These are phyloP conservation scores for Simmondsia chinensis DNA, from an alignment of 148 eudicot genomes.

Conservation along the genomic window DNA sequence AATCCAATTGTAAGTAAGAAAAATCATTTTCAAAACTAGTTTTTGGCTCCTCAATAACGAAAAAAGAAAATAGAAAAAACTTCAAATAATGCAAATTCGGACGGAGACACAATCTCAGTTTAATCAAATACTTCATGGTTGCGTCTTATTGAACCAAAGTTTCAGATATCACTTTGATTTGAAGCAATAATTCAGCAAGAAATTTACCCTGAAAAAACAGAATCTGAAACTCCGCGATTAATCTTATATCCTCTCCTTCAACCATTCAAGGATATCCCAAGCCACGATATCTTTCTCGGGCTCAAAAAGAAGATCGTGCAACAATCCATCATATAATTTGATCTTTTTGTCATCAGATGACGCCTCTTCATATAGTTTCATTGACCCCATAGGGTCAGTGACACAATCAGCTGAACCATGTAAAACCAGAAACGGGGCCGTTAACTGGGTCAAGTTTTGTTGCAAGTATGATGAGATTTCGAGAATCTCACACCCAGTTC, in stretches of 20 bases:
- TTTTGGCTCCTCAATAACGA: no score
- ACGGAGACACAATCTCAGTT: no score
- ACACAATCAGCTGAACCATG: conserved; percentile 72
- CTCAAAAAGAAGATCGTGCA: conserved; percentile 82
- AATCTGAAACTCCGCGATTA: no score
- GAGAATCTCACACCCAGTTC: conserved; percentile 79
- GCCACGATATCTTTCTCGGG: conserved; percentile 45
- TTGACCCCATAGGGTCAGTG: conserved; percentile 73
- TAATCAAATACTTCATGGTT: no score
- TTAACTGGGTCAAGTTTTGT: conserved; percentile 34
- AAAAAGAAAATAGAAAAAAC: no score
- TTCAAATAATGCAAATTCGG: no score
- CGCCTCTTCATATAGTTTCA: conserved; percentile 53
- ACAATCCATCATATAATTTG: conserved; percentile 41
- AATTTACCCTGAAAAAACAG: no score
- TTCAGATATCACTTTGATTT: no score
- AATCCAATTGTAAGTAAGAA: no score
- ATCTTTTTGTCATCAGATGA: conserved; percentile 57
- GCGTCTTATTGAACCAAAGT: no score
- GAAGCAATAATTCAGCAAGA: no score
- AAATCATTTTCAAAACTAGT: no score
- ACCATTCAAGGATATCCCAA: conserved; percentile 49
- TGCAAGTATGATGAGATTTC: conserved; percentile 52
- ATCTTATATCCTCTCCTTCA: conserved; percentile 21
- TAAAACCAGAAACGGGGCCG: conserved; percentile 61